Conservation (phyloP, 1,284 basidiomycete genomes). For the Boletus hoseneyae region DNA sequence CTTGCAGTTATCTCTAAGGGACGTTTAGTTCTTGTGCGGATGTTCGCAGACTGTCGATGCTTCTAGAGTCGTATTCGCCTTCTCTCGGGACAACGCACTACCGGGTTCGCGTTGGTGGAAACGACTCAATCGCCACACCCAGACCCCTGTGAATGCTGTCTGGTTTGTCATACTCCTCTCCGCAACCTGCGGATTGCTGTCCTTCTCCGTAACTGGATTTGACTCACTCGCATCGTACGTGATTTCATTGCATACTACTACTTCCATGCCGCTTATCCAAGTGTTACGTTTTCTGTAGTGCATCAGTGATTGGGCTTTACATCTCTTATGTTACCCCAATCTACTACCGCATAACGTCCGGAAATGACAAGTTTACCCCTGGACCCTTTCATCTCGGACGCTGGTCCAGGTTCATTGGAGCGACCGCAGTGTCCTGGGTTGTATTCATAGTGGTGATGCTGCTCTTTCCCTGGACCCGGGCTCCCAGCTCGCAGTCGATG, state of each 20-base stretch:
- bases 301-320: constrained; percentile 58
- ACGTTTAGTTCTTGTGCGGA: constrained; percentile 42
- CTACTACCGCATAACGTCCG: constrained; percentile 61
- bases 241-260: not conserved
- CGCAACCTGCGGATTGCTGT: constrained; percentile 54
- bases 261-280: not conserved
- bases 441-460: constrained; percentile 55
- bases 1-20: not conserved
- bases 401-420: constrained; percentile 54
- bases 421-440: constrained; percentile 57
- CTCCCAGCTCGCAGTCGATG: constrained; percentile 45
- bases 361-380: constrained; percentile 48
- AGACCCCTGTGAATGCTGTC: constrained; percentile 64
- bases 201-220: constrained; percentile 58
- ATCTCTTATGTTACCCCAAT: constrained; percentile 52
- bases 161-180: constrained; percentile 63
- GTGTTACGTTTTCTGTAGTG: constrained; percentile 34
- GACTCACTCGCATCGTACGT: constrained; percentile 58
- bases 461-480: constrained; percentile 49
- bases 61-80: constrained; percentile 67
- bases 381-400: constrained; percentile 57
- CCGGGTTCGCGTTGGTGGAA: constrained; percentile 67
- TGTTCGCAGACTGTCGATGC: constrained; percentile 65
- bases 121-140: constrained; percentile 49
- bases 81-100: constrained; percentile 65